Percentiles rank a stretch among this genome's conserved stretches.
phyloP scores from a whole-genome alignment of 352 stramenopile genomes.

The Globisporangium middletonii region DNA sequence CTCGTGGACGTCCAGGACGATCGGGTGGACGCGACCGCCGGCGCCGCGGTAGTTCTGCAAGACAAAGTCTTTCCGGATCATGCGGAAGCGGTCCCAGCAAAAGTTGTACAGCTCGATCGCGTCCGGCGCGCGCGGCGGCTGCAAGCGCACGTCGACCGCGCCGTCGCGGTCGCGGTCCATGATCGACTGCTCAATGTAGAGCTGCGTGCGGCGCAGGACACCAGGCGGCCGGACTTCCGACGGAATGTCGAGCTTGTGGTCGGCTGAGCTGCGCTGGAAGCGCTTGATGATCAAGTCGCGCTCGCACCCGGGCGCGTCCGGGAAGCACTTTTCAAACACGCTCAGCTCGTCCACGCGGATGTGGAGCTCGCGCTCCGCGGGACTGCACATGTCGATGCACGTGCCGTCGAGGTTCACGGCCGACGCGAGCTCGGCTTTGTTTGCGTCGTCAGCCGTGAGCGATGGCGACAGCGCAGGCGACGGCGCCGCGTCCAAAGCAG shows the following conservation, averaged over 20 bases:
- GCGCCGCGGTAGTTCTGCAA: slow-evolving; percentile 94
- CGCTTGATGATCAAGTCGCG: slow-evolving; percentile 80
- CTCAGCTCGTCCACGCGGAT: slow-evolving; percentile 84
- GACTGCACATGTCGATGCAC: slow-evolving; percentile 84
- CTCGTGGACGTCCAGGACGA: slow-evolving; percentile 92
- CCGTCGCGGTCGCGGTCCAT: slow-evolving; percentile 75
- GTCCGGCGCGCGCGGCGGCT: slow-evolving; percentile 59
- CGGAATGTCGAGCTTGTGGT: slow-evolving; percentile 83
- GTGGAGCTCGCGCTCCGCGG: slow-evolving; percentile 73
- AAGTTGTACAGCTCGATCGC: slow-evolving; percentile 95
- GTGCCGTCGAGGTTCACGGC: slow-evolving; percentile 66
- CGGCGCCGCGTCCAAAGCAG: not conserved
- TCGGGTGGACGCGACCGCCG: slow-evolving; percentile 89
- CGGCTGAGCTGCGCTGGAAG: slow-evolving; percentile 82
- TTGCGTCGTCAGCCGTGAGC: slow-evolving; percentile 15
- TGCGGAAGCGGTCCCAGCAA: slow-evolving; percentile 94
- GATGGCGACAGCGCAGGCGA: not conserved
- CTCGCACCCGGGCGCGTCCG: slow-evolving; percentile 44
- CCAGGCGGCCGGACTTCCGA: slow-evolving; percentile 73
- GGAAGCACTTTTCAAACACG: slow-evolving; percentile 81
- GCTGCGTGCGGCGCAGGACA: slow-evolving; percentile 68
- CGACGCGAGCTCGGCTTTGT: slow-evolving; percentile 54
- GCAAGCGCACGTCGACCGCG: slow-evolving; percentile 53
- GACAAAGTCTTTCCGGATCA: slow-evolving; percentile 96
- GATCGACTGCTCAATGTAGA: slow-evolving; percentile 83